Evolutionary conservation across 768 basidiomycete species (phyloP).

Genomic region (Rhodotorula kratochvilovae): DNA sequence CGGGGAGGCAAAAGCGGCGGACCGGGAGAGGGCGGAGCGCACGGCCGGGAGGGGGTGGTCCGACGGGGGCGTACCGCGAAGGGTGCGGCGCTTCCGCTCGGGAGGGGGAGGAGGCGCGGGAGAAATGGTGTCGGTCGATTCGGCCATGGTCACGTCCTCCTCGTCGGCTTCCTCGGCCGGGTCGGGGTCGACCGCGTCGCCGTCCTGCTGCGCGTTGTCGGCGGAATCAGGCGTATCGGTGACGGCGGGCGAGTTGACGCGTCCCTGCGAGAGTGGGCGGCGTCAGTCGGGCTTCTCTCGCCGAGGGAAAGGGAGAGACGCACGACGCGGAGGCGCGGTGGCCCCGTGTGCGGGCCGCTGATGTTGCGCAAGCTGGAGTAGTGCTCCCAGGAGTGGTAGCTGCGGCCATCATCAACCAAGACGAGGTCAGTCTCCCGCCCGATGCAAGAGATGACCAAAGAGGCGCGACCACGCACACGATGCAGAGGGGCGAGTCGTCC

Average conservation of each 20-base stretch:
- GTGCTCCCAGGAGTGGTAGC: constrained; percentile 64
- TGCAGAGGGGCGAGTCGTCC: constrained; percentile 60
- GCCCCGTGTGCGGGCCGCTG: constrained; percentile 72
- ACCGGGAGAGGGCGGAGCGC: not conserved
- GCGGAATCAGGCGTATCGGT: not conserved
- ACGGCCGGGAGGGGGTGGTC: constrained; percentile 7
- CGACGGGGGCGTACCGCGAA: not conserved
- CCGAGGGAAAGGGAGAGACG: not conserved
- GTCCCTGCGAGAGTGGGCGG: not conserved
- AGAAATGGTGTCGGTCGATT: not conserved
- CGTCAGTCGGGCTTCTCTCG: not conserved
- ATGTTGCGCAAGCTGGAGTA: constrained; percentile 89
- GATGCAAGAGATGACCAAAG: not conserved
- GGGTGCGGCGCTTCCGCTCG: not conserved
- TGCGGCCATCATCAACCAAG: not conserved
- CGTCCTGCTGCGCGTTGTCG: not conserved
- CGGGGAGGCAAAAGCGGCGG: not conserved
- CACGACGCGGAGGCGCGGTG: constrained; percentile 34
- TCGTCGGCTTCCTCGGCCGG: not conserved
- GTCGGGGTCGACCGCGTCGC: not conserved
- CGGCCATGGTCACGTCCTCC: constrained; percentile 1
- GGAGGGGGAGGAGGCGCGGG: not conserved
- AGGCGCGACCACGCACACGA: constrained; percentile 58
- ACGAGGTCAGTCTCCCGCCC: not conserved
- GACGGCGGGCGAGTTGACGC: not conserved